Evolutionary conservation across 176 grass and related monocot species (phyloP), one percentile per base, ranked within the genome.

Genomic region (Stipa capillata): DNA sequence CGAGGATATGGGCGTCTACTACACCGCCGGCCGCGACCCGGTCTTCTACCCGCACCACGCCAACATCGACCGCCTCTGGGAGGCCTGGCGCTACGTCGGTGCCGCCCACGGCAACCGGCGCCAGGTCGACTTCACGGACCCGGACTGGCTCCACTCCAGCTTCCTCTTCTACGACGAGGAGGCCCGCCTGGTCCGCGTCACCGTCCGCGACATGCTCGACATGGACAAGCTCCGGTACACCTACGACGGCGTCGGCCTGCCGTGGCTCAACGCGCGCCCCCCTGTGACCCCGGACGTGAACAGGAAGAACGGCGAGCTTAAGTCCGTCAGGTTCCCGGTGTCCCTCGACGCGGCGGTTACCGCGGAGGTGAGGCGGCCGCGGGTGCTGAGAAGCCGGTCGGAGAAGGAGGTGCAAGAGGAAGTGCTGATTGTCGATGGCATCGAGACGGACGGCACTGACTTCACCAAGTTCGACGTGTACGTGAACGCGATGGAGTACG

Each of bases 111-210:
- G 45, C 3, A 16, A 44, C 14, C 65, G 69, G 0, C 55, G 83
- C 43, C 76, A 69, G 2, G 29, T 13, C 15, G 72, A 87, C 84
- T 70, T 87, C 21, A 69, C 63, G 0, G 81, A 90, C 72, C 28
- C 65, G 4, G 91, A 90, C 68, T 93, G 75, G 66, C 81, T 93
- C n/a, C 47, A 87, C 48, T 79, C 91, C 0, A 78, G 76, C 33
- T 93, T 90, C 60, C 35, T 85, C 72, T 40, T 90, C 77, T 93
- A 90, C 21, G 85, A 93, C 44, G 84, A 90, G 66, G 88, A 90
- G 31, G 81, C 64, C 1, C 81, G 40, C 25, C 91, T 90, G 17
- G 87, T 93, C 42, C 69, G 58, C 0, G 55, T 93, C 76, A 75
- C 42, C 10, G 77, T 90, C 6, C 72, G 71, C 10, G 63, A 82